Conservation (phyloP, 495 filamentous ascomycete genomes). For the Rusavskia elegans region DNA sequence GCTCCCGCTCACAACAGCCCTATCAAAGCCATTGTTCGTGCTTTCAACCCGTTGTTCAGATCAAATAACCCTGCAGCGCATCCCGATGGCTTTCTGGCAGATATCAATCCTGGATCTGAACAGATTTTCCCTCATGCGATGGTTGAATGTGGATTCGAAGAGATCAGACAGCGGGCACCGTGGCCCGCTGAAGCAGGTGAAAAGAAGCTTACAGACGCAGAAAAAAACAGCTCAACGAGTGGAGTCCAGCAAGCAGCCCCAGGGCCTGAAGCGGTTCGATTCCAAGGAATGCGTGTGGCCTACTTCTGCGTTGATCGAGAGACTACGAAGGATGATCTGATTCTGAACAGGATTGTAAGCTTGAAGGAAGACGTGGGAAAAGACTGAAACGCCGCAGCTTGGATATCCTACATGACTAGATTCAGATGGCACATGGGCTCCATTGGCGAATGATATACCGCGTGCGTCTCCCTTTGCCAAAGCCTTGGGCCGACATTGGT, state of each 20-base stretch:
- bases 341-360: conserved; percentile 63
- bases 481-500: too few relatives aligned
- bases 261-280: conserved; percentile 61
- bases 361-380: too few relatives aligned
- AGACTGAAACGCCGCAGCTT: too few relatives aligned
- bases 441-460: too few relatives aligned
- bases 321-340: conserved; percentile 52
- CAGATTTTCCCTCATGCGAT: conserved; percentile 62
- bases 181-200: conserved; percentile 69
- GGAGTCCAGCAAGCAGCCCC: background rate
- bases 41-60: conserved; percentile 75
- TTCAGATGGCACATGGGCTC: too few relatives aligned
- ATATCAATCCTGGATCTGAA: conserved; percentile 76
- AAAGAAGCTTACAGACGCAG: conserved; percentile 3
- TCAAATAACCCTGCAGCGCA: conserved; percentile 54
- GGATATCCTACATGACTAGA: too few relatives aligned
- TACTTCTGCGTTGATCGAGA: conserved; percentile 80
- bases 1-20: conserved; percentile 42
- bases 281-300: conserved; percentile 81
- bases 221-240: too few relatives aligned
- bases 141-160: conserved; percentile 69
- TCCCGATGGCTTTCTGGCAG: conserved; percentile 60
- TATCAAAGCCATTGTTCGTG: conserved; percentile 59
- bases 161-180: conserved; percentile 54
- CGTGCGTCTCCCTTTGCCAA: too few relatives aligned